These are phyloP conservation scores for Apiospora kogelbergensis DNA, from an alignment of 2,329 filamentous ascomycete genomes.

Conservation along the genomic window DNA sequence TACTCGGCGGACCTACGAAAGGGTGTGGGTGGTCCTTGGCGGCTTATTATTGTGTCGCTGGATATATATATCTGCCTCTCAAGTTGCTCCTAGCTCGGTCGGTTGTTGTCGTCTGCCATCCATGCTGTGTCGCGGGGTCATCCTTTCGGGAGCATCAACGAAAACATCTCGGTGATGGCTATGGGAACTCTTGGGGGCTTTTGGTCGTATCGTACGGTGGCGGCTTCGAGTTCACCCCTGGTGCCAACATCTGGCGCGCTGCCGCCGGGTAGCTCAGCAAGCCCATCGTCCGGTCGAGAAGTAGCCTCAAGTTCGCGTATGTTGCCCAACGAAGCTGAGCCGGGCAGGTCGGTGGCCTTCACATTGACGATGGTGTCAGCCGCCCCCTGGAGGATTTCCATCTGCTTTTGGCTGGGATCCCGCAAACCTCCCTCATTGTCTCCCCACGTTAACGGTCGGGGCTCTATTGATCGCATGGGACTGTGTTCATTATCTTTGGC, in stretches of 20 bases:
- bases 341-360: not conserved
- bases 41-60: too few relatives aligned
- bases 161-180: not conserved
- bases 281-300: not conserved
- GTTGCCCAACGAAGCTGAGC: not conserved
- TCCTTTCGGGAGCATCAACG: not conserved
- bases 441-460: not conserved
- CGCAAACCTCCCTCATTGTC: not conserved
- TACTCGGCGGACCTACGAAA: too few relatives aligned
- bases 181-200: not conserved
- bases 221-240: not conserved
- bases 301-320: not conserved
- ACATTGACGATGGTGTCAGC: constrained; percentile 8
- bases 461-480: not conserved
- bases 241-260: not conserved
- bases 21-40: too few relatives aligned
- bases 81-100: not conserved
- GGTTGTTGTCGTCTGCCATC: not conserved
- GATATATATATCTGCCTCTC: not conserved
- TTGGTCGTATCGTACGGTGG: not conserved
- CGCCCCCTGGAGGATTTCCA: not conserved
- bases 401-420: not conserved
- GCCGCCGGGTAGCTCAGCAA: not conserved
- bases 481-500: not conserved
- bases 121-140: not conserved